Base-by-base conservation (phyloP, 345 rosid genomes). In the Aquilaria malaccensis region DNA sequence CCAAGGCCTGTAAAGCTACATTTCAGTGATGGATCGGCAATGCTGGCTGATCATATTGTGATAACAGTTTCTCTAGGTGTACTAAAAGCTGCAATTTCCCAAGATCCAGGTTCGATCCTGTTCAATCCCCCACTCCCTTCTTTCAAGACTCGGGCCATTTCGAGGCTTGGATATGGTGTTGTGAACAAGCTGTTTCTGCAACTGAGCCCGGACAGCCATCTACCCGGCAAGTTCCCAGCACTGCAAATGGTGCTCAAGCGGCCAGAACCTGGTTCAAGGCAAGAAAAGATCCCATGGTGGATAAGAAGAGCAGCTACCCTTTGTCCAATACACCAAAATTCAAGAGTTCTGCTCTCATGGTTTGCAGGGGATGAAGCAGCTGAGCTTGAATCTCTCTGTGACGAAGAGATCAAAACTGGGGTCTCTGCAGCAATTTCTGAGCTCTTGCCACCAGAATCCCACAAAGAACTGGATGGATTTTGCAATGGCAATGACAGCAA, bases 301-400 rank as follows among this genome's bases (percentile, higher is more conserved):
- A 85, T 90, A 79, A 86, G 99, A 59, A 85, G 87, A 75, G 84
- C 97, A 33, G 88, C 99, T 43, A 77, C 87, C n/a, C 57, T 94
- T 3, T 55, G 72, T 9, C 97, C 99, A 29, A 89, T 90, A 55
- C 79, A 94, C 52, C 77, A 73, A 69, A 80, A 73, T 61, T 94
- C 99, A 2, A 77, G 70, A 31, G 86, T 94, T 61, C 61, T 94
- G 58, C 73, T 94, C 22, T 84, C 95, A 56, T 94, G 99, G 99
- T 87, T 86, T 76, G 92, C 99, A 58, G 99, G 99, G 73, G 70
- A 87, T 64, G 99, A 94, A 70, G 99, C 99, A 46, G 77, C 90
- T 0, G 84, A 84, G 84, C 96, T 87, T 14, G 99, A 94, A 68
- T 72, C 77, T 43, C 79, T 94, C 2, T 60, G 75, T 7, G 92